These are phyloP conservation scores for Penicillium sp. DNA, from an alignment of 2,329 filamentous ascomycete species.

Conservation along the genomic window DNA sequence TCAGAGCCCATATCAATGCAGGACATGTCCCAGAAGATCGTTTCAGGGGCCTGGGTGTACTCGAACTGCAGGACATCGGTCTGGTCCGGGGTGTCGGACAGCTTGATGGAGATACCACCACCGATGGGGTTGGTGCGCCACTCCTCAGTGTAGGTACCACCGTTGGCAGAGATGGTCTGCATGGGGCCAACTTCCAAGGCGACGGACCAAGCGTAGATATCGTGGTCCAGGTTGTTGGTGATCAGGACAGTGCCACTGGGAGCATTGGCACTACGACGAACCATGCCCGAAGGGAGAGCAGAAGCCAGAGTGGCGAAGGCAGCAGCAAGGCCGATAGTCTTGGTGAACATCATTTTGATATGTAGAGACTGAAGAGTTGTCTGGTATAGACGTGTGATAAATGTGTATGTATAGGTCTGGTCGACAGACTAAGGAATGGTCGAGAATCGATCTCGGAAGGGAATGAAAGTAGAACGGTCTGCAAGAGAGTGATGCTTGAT, in stretches of 20 bases:
- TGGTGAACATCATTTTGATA: constrained; percentile 36
- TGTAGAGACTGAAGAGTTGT: not conserved
- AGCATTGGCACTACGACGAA: constrained; percentile 18
- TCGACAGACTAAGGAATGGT: constrained; percentile 23
- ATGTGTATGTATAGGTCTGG: constrained; percentile 12
- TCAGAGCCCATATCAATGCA: constrained; percentile 32
- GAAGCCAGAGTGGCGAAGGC: constrained; percentile 29
- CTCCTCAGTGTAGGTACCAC: constrained; percentile 32
- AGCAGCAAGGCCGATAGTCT: constrained; percentile 30
- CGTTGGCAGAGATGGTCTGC: constrained; percentile 30
- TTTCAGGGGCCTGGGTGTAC: constrained; percentile 32
- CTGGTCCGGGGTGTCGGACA: constrained; percentile 29
- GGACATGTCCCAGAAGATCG: constrained; percentile 39
- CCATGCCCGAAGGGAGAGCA: constrained; percentile 26
- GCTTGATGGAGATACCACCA: constrained; percentile 42
- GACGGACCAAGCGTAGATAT: constrained; percentile 41
- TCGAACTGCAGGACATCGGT: constrained; percentile 41
- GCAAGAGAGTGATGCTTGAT: constrained; percentile 13
- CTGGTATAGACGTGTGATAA: constrained; percentile 6
- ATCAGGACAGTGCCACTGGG: constrained; percentile 31
- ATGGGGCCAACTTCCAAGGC: constrained; percentile 31
- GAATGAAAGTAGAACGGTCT: constrained; percentile 13
- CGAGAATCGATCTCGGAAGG: constrained; percentile 25
- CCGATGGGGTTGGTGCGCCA: constrained; percentile 36
- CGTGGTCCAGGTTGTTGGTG: constrained; percentile 34